These are phyloP conservation scores for Mycena filopes DNA, from an alignment of 768 basidiomycete species.

Conservation along the genomic window DNA sequence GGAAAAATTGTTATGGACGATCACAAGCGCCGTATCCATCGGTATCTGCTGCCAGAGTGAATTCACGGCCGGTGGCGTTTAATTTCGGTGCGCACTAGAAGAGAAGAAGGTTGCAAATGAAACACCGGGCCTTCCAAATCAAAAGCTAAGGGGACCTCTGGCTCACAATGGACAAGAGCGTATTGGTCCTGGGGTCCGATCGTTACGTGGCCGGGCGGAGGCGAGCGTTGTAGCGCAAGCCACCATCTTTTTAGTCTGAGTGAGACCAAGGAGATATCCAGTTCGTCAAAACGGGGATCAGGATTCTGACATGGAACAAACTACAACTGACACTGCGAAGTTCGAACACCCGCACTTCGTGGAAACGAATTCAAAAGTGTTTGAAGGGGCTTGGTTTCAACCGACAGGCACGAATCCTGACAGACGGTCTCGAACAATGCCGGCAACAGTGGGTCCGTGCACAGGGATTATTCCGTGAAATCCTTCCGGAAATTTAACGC, in stretches of 20 bases:
- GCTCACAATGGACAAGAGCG: no score
- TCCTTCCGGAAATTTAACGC: constrained; percentile 62
- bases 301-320: background rate
- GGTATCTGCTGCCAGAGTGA: constrained; percentile 5
- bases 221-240: background rate
- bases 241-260: background rate
- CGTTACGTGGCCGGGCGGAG: background rate
- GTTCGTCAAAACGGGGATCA: constrained; percentile 9
- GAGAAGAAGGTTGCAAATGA: constrained; percentile 6
- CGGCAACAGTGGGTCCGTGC: constrained; percentile 64
- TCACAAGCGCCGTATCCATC: constrained; percentile 7
- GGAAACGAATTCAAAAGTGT: background rate
- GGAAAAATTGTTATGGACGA: background rate
- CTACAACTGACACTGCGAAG: constrained; percentile 3
- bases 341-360: background rate
- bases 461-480: constrained; percentile 78
- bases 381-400: background rate
- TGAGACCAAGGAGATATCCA: background rate
- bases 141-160: background rate
- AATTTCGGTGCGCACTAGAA: constrained; percentile 10
- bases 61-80: constrained; percentile 19
- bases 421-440: constrained; percentile 68
- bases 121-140: constrained; percentile 6
- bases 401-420: background rate
- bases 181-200: background rate